Evolutionary conservation across 225 moss, liverwort and hornwort species (phyloP).

Genomic region (Antitrichia curtipendula): DNA sequence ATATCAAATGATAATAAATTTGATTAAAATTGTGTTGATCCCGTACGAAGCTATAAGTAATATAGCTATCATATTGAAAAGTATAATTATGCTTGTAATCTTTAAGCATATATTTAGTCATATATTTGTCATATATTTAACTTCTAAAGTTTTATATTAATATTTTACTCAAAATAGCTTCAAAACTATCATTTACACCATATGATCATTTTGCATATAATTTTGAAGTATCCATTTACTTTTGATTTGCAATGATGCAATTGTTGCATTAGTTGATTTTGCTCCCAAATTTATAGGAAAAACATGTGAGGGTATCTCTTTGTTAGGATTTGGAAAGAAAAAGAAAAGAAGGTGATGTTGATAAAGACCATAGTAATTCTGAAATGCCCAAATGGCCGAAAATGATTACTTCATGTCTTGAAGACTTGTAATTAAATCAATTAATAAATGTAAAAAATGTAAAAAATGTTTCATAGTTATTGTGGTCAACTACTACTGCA

Average conservation of each 20-base stretch:
- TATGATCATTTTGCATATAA: neutral
- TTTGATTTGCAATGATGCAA: neutral
- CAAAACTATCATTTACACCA: neutral
- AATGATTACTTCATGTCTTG: neutral
- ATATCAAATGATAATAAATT: neutral
- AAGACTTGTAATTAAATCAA: neutral
- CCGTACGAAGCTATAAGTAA: fast-evolving
- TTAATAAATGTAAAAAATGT: neutral
- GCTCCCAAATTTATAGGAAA: neutral
- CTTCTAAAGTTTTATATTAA: neutral
- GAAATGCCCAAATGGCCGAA: neutral
- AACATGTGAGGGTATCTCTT: fast-evolving
- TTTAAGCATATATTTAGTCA: neutral
- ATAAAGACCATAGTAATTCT: neutral
- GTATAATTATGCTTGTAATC: neutral
- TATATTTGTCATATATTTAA: neutral
- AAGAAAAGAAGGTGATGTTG: neutral
- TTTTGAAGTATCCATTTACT: fast-evolving
- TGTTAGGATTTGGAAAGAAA: neutral
- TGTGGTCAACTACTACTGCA: fast-evolving
- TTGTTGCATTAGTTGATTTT: neutral
- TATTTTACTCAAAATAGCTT: neutral
- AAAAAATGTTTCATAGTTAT: neutral
- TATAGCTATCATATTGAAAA: neutral
- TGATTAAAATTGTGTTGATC: neutral